These are phyloP conservation scores for Xylariaceae sp. DNA, from an alignment of 2,329 filamentous ascomycete species.

Conservation along the genomic window DNA sequence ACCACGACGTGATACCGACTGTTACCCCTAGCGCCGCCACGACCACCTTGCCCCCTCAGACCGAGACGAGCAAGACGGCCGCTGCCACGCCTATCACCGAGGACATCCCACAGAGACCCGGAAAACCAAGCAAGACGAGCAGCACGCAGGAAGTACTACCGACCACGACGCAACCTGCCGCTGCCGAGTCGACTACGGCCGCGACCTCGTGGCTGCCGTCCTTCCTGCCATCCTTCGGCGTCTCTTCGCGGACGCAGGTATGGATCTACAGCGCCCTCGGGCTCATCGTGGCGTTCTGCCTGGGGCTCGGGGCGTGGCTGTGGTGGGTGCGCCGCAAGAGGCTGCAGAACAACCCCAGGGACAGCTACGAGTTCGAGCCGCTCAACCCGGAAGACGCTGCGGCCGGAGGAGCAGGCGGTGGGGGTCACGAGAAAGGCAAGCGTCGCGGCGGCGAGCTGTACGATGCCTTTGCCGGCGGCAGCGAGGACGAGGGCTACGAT, in stretches of 20 bases:
- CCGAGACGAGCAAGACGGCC: slow-evolving; percentile 40
- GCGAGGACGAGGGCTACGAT: slow-evolving; percentile 61
- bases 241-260: slow-evolving; percentile 77
- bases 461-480: slow-evolving; percentile 91
- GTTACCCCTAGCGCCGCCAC: slow-evolving; percentile 57
- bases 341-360: slow-evolving; percentile 66
- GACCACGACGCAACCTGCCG: slow-evolving; percentile 26
- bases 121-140: slow-evolving; percentile 36
- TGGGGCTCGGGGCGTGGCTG: slow-evolving; percentile 74
- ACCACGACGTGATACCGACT: slow-evolving; percentile 62
- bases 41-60: slow-evolving; percentile 49
- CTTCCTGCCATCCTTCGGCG: slow-evolving; percentile 84
- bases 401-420: slow-evolving; percentile 46
- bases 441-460: slow-evolving; percentile 83
- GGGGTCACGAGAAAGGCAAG: slow-evolving; percentile 41
- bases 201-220: slow-evolving; percentile 75
- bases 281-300: slow-evolving; percentile 82
- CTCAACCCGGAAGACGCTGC: slow-evolving; percentile 74
- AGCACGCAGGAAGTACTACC: slow-evolving; percentile 26
- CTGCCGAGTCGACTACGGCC: slow-evolving; percentile 33
- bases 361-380: slow-evolving; percentile 92
- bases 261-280: slow-evolving; percentile 88
- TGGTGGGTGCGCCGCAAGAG: slow-evolving; percentile 73
- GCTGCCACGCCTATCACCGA: slow-evolving; percentile 43
- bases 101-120: slow-evolving; percentile 60